Evolutionary conservation across 371 early-diverging fungal species (phyloP).

Genomic region (Ordospora colligata): DNA sequence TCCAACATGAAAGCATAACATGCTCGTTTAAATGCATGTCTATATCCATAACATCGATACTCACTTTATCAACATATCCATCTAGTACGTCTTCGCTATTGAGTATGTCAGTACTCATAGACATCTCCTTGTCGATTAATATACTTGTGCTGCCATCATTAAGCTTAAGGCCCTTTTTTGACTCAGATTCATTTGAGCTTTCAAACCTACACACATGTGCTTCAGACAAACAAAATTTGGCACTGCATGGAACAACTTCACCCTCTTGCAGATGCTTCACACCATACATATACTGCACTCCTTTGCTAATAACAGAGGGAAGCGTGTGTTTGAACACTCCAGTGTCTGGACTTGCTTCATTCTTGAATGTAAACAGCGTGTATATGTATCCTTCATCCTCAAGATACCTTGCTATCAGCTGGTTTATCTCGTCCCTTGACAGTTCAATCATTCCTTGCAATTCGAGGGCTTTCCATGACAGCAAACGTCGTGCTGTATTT

Average conservation of each 20-base stretch:
- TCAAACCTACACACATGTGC: constrained; percentile 6
- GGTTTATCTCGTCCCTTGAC: constrained; percentile 27
- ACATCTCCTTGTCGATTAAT: neutral
- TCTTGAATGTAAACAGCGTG: constrained; percentile 20
- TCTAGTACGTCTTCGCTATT: too few relatives aligned
- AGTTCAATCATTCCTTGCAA: constrained; percentile 20
- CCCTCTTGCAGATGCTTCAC: constrained; percentile 4
- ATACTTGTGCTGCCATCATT: too few relatives aligned
- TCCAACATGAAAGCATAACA: neutral
- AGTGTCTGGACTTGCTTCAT: neutral
- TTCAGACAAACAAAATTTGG: neutral
- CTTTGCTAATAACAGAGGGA: neutral
- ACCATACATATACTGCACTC: constrained; percentile 30
- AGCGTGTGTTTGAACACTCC: neutral
- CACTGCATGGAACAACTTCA: neutral
- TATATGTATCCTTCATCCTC: constrained; percentile 16
- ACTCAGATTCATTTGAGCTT: neutral
- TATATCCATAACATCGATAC: neutral
- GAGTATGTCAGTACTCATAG: neutral
- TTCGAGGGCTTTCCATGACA: neutral
- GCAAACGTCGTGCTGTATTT: neutral
- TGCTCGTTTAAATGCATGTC: neutral
- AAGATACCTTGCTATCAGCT: constrained; percentile 23
- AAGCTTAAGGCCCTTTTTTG: too few relatives aligned
- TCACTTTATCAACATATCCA: neutral